These are phyloP conservation scores for Ramalina intermedia DNA, from an alignment of 495 filamentous ascomycete genomes.

Conservation along the genomic window DNA sequence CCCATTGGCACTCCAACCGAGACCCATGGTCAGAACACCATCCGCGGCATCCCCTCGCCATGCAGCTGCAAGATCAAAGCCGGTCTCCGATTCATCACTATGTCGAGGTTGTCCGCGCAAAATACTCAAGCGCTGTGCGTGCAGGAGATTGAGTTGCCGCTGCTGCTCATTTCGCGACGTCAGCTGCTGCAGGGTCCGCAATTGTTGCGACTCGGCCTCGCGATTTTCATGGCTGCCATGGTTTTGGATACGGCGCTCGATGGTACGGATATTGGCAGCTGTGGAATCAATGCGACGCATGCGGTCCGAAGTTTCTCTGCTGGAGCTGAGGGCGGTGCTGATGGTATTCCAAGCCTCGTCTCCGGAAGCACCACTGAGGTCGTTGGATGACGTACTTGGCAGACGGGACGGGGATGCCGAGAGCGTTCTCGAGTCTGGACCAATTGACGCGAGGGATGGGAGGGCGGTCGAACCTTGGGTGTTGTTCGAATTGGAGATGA, in stretches of 20 bases:
- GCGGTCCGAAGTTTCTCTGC: slow-evolving; percentile 16
- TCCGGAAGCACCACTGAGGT: background rate
- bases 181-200: background rate
- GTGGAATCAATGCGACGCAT: background rate
- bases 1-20: slow-evolving; percentile 58
- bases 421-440: slow-evolving; percentile 10
- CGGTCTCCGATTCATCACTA: slow-evolving; percentile 2
- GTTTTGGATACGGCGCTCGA: background rate
- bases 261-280: background rate
- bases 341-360: slow-evolving; percentile 32
- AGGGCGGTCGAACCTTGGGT: background rate
- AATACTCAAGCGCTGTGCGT: slow-evolving; percentile 3
- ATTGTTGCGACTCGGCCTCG: background rate
- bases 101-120: background rate
- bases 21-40: slow-evolving; percentile 43
- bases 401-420: slow-evolving; percentile 19
- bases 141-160: background rate
- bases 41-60: slow-evolving; percentile 19
- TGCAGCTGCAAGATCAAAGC: slow-evolving; percentile 1
- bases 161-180: slow-evolving; percentile 3
- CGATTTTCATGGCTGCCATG: too few relatives aligned
- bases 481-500: slow-evolving; percentile 26
- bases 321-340: slow-evolving; percentile 24
- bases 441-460: slow-evolving; percentile 12
- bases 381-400: slow-evolving; percentile 2